Base-by-base conservation (phyloP, 2,329 filamentous ascomycete genomes). In the Fusarium virguliforme region DNA sequence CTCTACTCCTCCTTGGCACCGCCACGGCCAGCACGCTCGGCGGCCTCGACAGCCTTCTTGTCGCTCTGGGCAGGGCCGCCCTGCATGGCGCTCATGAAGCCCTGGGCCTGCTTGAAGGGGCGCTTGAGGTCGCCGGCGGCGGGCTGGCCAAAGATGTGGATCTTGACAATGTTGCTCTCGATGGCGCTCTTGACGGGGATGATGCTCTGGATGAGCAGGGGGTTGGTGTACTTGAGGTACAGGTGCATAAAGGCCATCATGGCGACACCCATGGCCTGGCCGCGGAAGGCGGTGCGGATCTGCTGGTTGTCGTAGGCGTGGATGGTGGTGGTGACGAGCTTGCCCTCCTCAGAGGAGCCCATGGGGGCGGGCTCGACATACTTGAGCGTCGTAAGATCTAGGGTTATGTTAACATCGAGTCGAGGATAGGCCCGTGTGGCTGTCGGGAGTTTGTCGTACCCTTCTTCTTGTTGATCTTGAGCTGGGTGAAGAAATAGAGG, bases 221-320 rank as follows among this genome's bases (percentile, higher is more conserved):
- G 96, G 90, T 98, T 99, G 86, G 95, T 98, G 91, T 98, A 99
- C 83, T 98, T 95, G 88, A 99, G 93, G 91, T 98, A 99, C 69
- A 99, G 75, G 86, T 99, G 96, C 95, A 99, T 98, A 79, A 98
- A 93, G 69, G 84, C 90, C 95, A 99, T 98, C 95, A 99, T 99
- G 82, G 89, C 95, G 65, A 99, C 87, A 67, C 96, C 96, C 93
- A 97, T 98, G 78, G 97, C 85, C 86, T 98, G 95, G 72, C 91
- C 89, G 83, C 96, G 96, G 88, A 95, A 94, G 74, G 94, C 88
- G 72, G 89, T 86, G 84, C 92, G 92, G 80, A 98, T 88, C 86
- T 98, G 95, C 77, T 88, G 85, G 78, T 90, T 87, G 83, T 99
- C 96, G 88, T 99, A 99, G 79, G 95, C 94, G 85, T 97, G 92